phyloP scores from a whole-genome alignment of 75 land plant species.

The Ceratopteris richardii region DNA sequence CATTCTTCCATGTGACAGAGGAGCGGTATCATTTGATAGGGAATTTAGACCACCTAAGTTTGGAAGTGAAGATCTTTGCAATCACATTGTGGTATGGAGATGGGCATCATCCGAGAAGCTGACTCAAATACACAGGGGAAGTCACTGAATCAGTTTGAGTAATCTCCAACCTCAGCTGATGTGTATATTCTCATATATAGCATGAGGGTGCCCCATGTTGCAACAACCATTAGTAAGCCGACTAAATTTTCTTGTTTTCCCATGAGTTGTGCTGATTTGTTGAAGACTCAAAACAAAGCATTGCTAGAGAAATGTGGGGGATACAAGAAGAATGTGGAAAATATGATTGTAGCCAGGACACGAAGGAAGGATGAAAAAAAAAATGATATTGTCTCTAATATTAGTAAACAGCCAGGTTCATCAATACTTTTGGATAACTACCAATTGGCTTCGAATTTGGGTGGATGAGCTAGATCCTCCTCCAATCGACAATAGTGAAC shows the following conservation, averaged over 20 bases:
- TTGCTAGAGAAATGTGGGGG: conserved; percentile 43
- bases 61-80: too few species aligned
- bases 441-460: conserved; percentile 95
- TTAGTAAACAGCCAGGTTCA: conserved; percentile 49
- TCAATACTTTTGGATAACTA: conserved; percentile 74
- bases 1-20: too few species aligned
- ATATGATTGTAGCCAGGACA: conserved; percentile 30
- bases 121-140: conserved; percentile 12
- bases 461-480: conserved; percentile 59
- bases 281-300: conserved; percentile 40
- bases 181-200: conserved; percentile 92
- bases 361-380: conserved; percentile 70
- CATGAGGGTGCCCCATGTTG: conserved; percentile 6
- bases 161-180: conserved; percentile 64
- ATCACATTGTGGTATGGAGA: too few species aligned
- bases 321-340: conserved; percentile 44
- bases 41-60: too few species aligned
- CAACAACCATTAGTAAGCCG: background rate
- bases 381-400: conserved; percentile 56
- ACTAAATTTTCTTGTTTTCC: conserved; percentile 33
- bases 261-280: conserved; percentile 50
- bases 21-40: too few species aligned
- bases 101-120: background rate
- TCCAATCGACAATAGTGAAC: conserved; percentile 51
- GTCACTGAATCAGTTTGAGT: background rate